Evolutionary conservation across 768 basidiomycete species (phyloP), one percentile per base, ranked within the genome.

Genomic region (Neoboletus magnificus): DNA sequence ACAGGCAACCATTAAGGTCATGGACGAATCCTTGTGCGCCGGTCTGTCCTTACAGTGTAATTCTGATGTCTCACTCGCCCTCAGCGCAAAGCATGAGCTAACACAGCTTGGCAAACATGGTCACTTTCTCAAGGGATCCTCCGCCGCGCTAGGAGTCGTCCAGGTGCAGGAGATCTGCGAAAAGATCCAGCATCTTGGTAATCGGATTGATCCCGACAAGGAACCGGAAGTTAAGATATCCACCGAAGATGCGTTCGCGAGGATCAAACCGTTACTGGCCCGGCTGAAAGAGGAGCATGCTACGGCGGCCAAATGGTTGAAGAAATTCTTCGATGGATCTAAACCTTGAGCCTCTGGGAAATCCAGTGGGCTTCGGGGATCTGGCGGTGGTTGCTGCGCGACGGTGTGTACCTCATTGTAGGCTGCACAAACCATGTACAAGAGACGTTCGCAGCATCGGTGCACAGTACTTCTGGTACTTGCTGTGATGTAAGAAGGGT

Each of bases 61-160:
- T 29, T 15, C 47, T 49, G 44, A 60, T 43, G 55, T 56, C 60
- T 61, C 50, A 68, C 44, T 36, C 44, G 30, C 33, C 33, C 20
- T 47, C 69, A 92, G 90, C 58, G 63, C 64, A 37, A 70, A 64
- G 23, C 80, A 84, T 58, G 80, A 94, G 61, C 81, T 96, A 11
- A 61, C 65, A 11, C 68, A 80, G 52, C 82, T 99, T 18, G 87
- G 90, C 3, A 73, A 76, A 18, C 79, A 89, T 11, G 97, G 95
- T 0, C 96, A 99, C 73, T 99, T 91, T 74, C 84, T 98, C 67
- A 99, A 98, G 73, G 96, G 96, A 45, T 98, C 95, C 3, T 96
- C 94, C 13, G 95, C 95, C 29, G 92, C 95, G 3, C 80, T 99
- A 43, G 96, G 97, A 27, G 82, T 95, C 30, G 74, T 74, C 55